Conservation (phyloP, 805 yeast species). For the Zygosaccharomyces gambellarensis region DNA sequence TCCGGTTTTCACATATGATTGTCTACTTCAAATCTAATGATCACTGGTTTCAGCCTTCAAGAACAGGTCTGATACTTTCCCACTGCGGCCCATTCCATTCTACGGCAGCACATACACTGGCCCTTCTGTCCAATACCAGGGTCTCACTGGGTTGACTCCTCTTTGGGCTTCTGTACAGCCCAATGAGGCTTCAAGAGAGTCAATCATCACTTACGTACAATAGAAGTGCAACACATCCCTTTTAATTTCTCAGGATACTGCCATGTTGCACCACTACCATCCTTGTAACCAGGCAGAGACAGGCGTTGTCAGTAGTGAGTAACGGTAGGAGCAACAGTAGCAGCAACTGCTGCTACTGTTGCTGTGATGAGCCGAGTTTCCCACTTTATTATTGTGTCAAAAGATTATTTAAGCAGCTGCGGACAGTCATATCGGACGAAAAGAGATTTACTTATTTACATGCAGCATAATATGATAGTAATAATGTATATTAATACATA, state of each 20-base stretch:
- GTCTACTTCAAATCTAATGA: too few species aligned
- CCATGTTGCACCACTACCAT: neutral
- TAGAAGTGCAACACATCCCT: neutral
- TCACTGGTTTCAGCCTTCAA: too few species aligned
- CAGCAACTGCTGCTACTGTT: too few species aligned
- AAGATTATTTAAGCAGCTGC: neutral
- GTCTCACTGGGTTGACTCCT: too few species aligned
- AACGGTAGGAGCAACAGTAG: neutral
- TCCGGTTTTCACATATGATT: too few species aligned
- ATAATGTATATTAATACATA: neutral
- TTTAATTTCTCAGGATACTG: neutral
- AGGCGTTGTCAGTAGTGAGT: neutral
- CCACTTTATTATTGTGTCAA: neutral
- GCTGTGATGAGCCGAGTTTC: neutral
- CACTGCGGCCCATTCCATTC: too few species aligned
- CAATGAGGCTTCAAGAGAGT: neutral
- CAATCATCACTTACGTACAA: neutral
- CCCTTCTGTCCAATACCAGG: too few species aligned
- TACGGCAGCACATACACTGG: too few species aligned
- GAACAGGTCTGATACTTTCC: too few species aligned
- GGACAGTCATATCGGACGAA: neutral
- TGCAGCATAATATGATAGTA: neutral
- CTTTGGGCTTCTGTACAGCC: neutral
- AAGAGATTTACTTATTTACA: neutral
- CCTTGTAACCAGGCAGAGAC: neutral